Conservation (phyloP, 169 alveolate species). For the Eimeria zaria region DNA sequence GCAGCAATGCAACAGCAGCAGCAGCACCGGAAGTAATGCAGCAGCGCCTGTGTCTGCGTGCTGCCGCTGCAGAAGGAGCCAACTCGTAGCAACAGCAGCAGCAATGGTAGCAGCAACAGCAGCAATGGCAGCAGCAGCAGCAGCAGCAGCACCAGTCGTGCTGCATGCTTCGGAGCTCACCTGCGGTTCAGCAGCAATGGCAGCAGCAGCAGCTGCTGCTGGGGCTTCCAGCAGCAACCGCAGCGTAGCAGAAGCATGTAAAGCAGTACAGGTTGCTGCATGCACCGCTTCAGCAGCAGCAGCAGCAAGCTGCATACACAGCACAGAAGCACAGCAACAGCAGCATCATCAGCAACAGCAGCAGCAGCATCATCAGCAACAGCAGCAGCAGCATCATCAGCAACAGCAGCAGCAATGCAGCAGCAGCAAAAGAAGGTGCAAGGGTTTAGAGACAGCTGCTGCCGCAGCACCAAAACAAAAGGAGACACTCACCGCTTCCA, state of each 20-base stretch:
- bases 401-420: slow-evolving; percentile 11
- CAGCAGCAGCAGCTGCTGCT: slow-evolving; percentile 67
- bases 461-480: neutral
- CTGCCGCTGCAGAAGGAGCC: neutral
- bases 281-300: slow-evolving; percentile 70
- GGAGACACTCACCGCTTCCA: slow-evolving; percentile 35
- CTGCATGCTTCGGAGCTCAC: neutral
- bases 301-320: slow-evolving; percentile 54
- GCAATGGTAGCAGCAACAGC: neutral
- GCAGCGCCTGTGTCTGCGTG: neutral
- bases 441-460: too few relatives aligned
- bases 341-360: slow-evolving; percentile 64
- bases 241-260: slow-evolving; percentile 66
- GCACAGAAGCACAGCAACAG: slow-evolving; percentile 29
- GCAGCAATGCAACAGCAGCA: neutral
- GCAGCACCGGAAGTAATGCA: neutral
- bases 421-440: neutral
- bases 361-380: neutral
- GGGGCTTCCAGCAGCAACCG: slow-evolving; percentile 70
- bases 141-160: slow-evolving; percentile 4
- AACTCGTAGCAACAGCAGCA: neutral
- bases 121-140: slow-evolving; percentile 31
- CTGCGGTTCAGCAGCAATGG: slow-evolving; percentile 66
- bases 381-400: neutral
- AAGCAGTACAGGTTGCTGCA: slow-evolving; percentile 11